Evolutionary conservation across 169 alveolate genomes (phyloP).

Genomic region (Plasmodium berghei): DNA sequence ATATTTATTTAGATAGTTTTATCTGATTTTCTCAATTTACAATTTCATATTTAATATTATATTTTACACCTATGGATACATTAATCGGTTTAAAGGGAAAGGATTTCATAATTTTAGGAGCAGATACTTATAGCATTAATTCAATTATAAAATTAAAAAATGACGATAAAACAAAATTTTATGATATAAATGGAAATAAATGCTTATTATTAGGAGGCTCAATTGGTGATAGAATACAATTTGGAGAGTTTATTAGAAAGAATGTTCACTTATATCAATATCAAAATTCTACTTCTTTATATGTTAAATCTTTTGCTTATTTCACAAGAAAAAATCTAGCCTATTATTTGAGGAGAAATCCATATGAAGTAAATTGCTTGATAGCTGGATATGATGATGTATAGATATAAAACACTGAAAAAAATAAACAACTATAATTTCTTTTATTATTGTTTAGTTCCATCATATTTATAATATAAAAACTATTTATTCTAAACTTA

Average conservation of each 20-base stretch:
- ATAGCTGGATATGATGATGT: slow-evolving; percentile 90
- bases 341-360: slow-evolving; percentile 89
- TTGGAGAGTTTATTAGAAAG: slow-evolving; percentile 87
- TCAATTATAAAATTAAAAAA: slow-evolving; percentile 82
- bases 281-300: slow-evolving; percentile 85
- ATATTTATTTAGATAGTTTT: too few species aligned
- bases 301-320: slow-evolving; percentile 88
- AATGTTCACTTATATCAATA: slow-evolving; percentile 86
- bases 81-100: slow-evolving; percentile 88
- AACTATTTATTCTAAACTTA: not conserved
- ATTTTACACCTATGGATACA: slow-evolving; percentile 84
- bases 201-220: slow-evolving; percentile 89
- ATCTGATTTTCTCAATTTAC: too few species aligned
- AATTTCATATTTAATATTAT: too few species aligned
- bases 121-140: slow-evolving; percentile 86
- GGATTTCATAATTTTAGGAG: slow-evolving; percentile 87
- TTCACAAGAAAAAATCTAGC: slow-evolving; percentile 90
- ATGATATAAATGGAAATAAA: slow-evolving; percentile 86
- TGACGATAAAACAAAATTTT: slow-evolving; percentile 80
- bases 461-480: too few species aligned
- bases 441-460: not conserved
- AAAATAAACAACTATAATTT: not conserved
- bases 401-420: not conserved
- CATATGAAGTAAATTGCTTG: slow-evolving; percentile 89
- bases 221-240: slow-evolving; percentile 89